Base-by-base conservation (phyloP, 352 stramenopile species). In the Globisporangium rhizosaccharum region DNA sequence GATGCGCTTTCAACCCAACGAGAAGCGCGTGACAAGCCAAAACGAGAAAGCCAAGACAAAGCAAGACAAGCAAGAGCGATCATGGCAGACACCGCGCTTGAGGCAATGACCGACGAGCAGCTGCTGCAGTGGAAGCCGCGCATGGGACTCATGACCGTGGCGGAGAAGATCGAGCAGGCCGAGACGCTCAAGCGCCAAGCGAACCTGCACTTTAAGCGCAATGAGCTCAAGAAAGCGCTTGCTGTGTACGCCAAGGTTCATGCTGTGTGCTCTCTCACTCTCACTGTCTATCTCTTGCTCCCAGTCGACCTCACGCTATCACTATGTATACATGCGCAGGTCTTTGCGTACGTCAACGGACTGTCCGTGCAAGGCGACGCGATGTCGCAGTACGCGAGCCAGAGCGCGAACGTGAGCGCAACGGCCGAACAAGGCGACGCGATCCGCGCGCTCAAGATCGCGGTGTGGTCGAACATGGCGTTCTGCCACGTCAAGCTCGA, bases 311-410 rank as follows among this genome's bases (percentile, higher is more conserved):
- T n/a, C 12, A n/a, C 6, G 39, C 39, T 44, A n/a, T n/a, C n/a
- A n/a, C n/a, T 57, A n/a, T 57, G 12, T 45, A 9, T 56, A 25
- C 54, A 3, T 23, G 5, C 51, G 12, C 39, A 74, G 67, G 78
- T 94, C 41, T 92, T 92, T 62, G 77, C 84, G 39, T 94, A 92
- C 57, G 72, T 94, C 39, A 94, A 92, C 60, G 85, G 85, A 0
- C 47, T 94, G 33, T 90, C 80, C 12, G 72, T 85, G 51, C 62
- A 85, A 25, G 82, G 82, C 36, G 85, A 94, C 62, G 71, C 77
- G 44, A 94, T 94, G 85, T 66, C 71, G 33, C 75, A 87, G 67
- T 94, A 94, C 68, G 71, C 77, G 17, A 67, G 73, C 18, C 57
- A 58, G 18, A 58, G 60, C 23, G 56, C 65, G 4, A 71, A 79